Evolutionary conservation across 1,284 basidiomycete species (phyloP).

Genomic region (Rhodotorula sp.): DNA sequence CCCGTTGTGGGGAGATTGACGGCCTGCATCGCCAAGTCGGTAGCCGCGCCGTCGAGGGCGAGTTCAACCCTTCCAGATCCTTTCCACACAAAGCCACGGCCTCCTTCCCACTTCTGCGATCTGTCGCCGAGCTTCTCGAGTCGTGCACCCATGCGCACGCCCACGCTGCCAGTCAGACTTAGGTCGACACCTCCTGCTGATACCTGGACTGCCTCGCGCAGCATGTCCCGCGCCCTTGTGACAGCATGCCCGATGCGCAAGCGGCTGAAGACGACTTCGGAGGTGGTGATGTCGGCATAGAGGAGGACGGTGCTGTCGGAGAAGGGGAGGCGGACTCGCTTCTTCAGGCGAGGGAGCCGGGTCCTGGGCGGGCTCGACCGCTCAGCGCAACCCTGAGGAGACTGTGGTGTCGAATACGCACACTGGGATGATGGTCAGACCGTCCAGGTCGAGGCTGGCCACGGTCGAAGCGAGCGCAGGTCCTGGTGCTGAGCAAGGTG

Average conservation of each 20-base stretch:
- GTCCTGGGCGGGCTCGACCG: not conserved
- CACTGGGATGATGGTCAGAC: conserved; percentile 32
- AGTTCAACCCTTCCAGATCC: conserved; percentile 17
- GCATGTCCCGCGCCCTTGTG: conserved; percentile 9
- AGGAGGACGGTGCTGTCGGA: not conserved
- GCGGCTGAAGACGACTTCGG: conserved; percentile 21
- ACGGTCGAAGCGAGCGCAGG: conserved; percentile 18
- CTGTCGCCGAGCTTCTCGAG: not conserved
- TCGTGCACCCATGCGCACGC: not conserved
- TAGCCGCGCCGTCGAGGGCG: conserved; percentile 7
- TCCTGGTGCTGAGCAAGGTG: conserved; percentile 3
- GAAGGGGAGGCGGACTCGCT: conserved; percentile 9
- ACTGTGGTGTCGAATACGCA: not conserved
- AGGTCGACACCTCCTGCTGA: conserved; percentile 12
- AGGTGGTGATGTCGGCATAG: conserved; percentile 18
- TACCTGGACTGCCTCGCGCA: conserved; percentile 12
- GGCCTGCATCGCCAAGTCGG: not conserved
- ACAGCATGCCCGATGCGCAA: conserved; percentile 8
- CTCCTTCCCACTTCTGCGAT: not conserved
- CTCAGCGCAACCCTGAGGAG: too few species aligned
- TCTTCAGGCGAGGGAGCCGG: conserved; percentile 23
- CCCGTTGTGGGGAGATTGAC: not conserved
- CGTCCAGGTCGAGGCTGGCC: conserved; percentile 20
- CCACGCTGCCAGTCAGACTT: conserved; percentile 16
- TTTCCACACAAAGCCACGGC: conserved; percentile 4